Evolutionary conservation across 176 grass and related monocot genomes (phyloP).

Genomic region (Poa pratensis): DNA sequence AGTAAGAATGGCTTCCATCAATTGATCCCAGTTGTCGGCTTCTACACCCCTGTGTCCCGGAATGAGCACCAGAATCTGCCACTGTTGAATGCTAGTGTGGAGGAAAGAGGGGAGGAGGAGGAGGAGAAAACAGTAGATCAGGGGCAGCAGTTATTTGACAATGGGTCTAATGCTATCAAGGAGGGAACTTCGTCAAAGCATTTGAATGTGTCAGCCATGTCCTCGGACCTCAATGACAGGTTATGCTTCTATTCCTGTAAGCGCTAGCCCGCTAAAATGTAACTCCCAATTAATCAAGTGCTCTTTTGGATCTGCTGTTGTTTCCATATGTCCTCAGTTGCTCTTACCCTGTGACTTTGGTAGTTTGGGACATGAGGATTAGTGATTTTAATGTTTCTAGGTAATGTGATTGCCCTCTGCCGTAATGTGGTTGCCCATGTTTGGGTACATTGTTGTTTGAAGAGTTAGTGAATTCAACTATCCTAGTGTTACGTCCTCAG

Average conservation of each 20-base stretch:
- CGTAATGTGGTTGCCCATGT: neutral
- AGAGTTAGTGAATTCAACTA: no score
- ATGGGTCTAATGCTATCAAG: constrained; percentile 71
- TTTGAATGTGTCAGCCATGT: constrained; percentile 38
- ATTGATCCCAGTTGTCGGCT: neutral
- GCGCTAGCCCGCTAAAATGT: no score
- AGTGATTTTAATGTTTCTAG: neutral
- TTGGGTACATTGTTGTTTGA: neutral
- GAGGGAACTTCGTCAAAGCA: constrained; percentile 66
- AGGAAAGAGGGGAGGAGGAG: neutral
- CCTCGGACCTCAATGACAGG: no score
- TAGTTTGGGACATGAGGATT: neutral
- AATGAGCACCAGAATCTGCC: neutral
- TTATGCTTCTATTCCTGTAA: no score
- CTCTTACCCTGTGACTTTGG: neutral
- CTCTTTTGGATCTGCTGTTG: neutral
- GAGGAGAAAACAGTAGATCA: constrained; percentile 49
- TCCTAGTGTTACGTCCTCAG: no score
- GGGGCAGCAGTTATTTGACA: constrained; percentile 62
- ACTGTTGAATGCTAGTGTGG: neutral
- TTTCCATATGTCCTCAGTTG: neutral
- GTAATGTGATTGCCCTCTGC: no score
- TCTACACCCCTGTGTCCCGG: neutral
- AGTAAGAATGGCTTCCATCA: neutral
- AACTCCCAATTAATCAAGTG: neutral